These are phyloP conservation scores for Termitomyces sp. DNA, from an alignment of 768 basidiomycete species.

Conservation along the genomic window DNA sequence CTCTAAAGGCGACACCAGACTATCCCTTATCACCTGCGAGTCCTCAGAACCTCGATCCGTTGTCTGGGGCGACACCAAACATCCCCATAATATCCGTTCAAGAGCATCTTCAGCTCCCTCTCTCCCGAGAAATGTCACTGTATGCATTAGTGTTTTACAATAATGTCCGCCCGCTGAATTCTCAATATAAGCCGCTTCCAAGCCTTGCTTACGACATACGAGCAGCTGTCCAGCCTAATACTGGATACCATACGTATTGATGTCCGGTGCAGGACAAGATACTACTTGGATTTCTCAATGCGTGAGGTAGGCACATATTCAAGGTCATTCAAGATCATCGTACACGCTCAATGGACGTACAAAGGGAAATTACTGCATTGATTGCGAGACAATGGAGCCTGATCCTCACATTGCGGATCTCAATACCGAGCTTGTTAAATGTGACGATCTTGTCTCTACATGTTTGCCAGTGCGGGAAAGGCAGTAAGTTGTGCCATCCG, in stretches of 20 bases:
- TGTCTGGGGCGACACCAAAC: slow-evolving; percentile 41
- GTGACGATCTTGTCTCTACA: slow-evolving; percentile 62
- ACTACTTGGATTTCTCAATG: slow-evolving; percentile 77
- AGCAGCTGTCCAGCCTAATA: slow-evolving; percentile 82
- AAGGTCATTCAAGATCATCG: background rate
- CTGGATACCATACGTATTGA: slow-evolving; percentile 86
- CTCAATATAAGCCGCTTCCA: slow-evolving; percentile 69
- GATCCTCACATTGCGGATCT: slow-evolving; percentile 86
- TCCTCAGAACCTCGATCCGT: slow-evolving; percentile 42
- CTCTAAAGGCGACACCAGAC: slow-evolving; percentile 58
- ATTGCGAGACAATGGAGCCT: slow-evolving; percentile 83
- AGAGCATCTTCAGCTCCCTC: slow-evolving; percentile 60
- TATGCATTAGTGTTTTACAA: slow-evolving; percentile 30
- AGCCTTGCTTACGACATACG: slow-evolving; percentile 84
- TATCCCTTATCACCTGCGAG: slow-evolving; percentile 48
- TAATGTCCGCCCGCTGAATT: background rate
- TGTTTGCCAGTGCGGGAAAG: slow-evolving; percentile 61
- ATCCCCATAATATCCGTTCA: slow-evolving; percentile 35
- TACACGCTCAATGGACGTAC: slow-evolving; percentile 6
- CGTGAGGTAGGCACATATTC: slow-evolving; percentile 43
- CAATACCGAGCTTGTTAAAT: slow-evolving; percentile 71
- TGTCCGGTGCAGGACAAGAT: slow-evolving; percentile 76
- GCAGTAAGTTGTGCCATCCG: slow-evolving; percentile 40
- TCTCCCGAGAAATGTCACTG: slow-evolving; percentile 89
- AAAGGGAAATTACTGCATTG: slow-evolving; percentile 81